Percentiles rank a stretch among this genome's conserved stretches.
phyloP scores from a whole-genome alignment of 768 basidiomycete species.

The Tulasnella sp. region DNA sequence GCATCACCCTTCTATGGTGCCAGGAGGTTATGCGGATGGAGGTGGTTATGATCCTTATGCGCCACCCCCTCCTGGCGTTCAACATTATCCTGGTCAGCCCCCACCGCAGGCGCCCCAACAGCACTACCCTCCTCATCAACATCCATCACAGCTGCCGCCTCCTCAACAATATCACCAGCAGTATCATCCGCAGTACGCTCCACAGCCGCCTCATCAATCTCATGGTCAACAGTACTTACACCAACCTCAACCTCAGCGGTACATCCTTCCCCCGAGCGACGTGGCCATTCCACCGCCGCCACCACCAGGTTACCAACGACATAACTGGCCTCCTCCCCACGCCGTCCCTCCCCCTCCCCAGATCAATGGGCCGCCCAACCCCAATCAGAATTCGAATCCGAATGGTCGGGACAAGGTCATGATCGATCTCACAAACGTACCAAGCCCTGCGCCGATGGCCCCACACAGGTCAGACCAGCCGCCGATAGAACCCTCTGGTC shows the following conservation, averaged over 20 bases:
- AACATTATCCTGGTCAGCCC: neutral
- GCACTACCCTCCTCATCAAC: conserved; percentile 1
- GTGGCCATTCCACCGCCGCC: no score
- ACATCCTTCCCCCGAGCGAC: neutral
- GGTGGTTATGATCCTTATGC: conserved; percentile 1
- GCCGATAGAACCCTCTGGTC: no score
- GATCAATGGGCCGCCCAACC: no score
- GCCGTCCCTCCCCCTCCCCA: no score
- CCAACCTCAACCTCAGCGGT: conserved; percentile 1
- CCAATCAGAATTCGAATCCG: no score
- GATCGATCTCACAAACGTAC: no score
- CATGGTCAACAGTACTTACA: neutral
- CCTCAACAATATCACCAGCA: neutral
- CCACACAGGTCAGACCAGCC: no score
- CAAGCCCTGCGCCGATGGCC: no score
- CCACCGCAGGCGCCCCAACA: conserved; percentile 4
- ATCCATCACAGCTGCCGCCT: neutral
- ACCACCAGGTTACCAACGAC: no score
- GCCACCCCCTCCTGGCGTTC: neutral
- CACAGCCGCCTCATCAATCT: neutral
- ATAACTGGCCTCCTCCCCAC: no score
- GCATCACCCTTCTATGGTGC: neutral
- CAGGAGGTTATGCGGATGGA: neutral
- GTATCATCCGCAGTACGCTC: neutral
- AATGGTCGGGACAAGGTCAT: no score